Conservation (phyloP, 108 stramenopile genomes). For the Skeletonema marinoi region DNA sequence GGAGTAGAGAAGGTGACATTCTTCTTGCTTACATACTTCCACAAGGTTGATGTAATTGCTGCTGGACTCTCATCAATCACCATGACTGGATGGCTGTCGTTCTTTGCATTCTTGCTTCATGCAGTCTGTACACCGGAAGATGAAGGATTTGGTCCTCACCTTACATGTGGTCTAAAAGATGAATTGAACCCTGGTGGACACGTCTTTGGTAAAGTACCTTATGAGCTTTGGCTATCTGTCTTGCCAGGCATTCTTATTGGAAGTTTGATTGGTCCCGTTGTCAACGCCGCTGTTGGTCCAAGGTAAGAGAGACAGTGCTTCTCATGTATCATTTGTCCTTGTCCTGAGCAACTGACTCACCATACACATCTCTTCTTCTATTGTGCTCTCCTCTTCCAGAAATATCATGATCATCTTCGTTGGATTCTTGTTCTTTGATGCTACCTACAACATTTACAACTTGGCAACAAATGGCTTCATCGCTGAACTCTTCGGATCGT, state of each 20-base stretch:
- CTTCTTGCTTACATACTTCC: conserved; percentile 20
- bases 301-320: neutral
- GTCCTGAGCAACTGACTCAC: no score
- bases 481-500: neutral
- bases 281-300: conserved; percentile 21
- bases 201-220: conserved; percentile 14
- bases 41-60: conserved; percentile 15
- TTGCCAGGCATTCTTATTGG: conserved; percentile 13
- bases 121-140: conserved; percentile 10
- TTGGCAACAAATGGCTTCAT: conserved; percentile 2
- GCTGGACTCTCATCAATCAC: conserved; percentile 16
- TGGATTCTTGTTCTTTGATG: conserved; percentile 8
- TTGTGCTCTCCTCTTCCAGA: neutral
- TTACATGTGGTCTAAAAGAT: neutral
- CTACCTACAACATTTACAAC: conserved; percentile 16
- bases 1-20: conserved; percentile 18
- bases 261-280: conserved; percentile 12
- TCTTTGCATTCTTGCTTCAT: conserved; percentile 19
- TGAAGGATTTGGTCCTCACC: conserved; percentile 12
- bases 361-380: no score
- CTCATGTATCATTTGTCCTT: neutral
- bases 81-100: conserved; percentile 9
- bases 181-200: conserved; percentile 5
- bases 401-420: conserved; percentile 21
- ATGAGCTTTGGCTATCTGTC: conserved; percentile 12